These are phyloP conservation scores for Candida nitratophila DNA, from an alignment of 805 yeast genomes.

Conservation along the genomic window DNA sequence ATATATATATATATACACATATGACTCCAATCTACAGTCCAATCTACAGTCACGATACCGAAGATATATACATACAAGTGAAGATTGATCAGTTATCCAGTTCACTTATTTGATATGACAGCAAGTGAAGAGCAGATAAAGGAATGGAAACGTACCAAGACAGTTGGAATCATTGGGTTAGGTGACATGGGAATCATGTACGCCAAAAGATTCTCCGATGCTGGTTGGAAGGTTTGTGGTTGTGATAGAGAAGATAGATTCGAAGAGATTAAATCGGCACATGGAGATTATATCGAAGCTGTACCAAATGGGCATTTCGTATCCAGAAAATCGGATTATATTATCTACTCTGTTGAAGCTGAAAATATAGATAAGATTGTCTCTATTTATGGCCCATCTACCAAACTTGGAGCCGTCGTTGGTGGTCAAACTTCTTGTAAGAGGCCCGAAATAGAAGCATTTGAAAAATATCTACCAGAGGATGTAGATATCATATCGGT, in stretches of 20 bases:
- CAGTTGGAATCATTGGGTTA: slow-evolving; percentile 86
- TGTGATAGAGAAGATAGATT: slow-evolving; percentile 73
- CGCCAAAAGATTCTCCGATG: slow-evolving; percentile 67
- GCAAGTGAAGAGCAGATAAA: slow-evolving; percentile 9
- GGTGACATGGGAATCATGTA: slow-evolving; percentile 96
- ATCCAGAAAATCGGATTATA: slow-evolving; percentile 72
- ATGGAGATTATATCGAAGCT: slow-evolving; percentile 31
- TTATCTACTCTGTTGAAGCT: slow-evolving; percentile 91
- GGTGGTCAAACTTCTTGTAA: slow-evolving; percentile 99
- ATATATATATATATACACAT: too few species aligned
- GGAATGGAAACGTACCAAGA: slow-evolving; percentile 30
- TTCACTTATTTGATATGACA: slow-evolving; percentile 7
- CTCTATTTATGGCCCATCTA: slow-evolving; percentile 71
- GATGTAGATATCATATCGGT: slow-evolving; percentile 82
- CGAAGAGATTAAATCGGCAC: slow-evolving; percentile 35
- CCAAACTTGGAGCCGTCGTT: slow-evolving; percentile 82
- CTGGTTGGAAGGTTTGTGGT: slow-evolving; percentile 87
- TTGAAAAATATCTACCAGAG: slow-evolving; percentile 64
- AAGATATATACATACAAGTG: too few species aligned
- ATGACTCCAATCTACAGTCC: too few species aligned
- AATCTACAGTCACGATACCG: too few species aligned
- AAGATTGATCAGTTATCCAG: too few species aligned
- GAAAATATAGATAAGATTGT: slow-evolving; percentile 73
- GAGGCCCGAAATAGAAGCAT: slow-evolving; percentile 80
- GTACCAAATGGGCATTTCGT: slow-evolving; percentile 79